These are phyloP conservation scores for Fagopyrum homotropicum DNA, from an alignment of 148 eudicot species.

Conservation along the genomic window DNA sequence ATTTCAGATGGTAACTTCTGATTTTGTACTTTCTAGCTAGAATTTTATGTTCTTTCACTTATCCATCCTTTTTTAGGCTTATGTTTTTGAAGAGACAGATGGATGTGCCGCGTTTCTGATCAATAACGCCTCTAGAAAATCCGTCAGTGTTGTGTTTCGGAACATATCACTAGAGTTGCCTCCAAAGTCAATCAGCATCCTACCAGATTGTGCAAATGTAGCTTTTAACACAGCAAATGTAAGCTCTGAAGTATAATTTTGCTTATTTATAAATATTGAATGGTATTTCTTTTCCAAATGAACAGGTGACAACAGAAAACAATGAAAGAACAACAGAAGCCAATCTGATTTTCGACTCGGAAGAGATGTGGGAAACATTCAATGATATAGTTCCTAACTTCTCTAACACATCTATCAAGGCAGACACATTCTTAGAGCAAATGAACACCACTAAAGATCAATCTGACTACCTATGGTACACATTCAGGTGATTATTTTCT, in stretches of 20 bases:
- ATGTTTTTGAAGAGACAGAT: constrained; percentile 28
- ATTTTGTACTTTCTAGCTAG: not conserved
- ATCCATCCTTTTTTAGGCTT: constrained; percentile 26
- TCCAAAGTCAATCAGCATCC: constrained; percentile 42
- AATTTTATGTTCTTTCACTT: not conserved
- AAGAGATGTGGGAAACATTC: constrained; percentile 33
- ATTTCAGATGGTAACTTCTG: constrained; percentile 28
- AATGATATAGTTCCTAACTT: constrained; percentile 26
- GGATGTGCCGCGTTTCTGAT: constrained; percentile 43
- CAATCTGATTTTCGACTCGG: constrained; percentile 19
- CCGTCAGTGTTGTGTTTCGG: constrained; percentile 28
- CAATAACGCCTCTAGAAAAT: constrained; percentile 27
- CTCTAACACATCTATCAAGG: constrained; percentile 21
- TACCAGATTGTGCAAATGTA: constrained; percentile 34
- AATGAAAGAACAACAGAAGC: constrained; percentile 24
- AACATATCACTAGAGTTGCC: constrained; percentile 36
- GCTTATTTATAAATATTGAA: not conserved
- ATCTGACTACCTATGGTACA: constrained; percentile 55
- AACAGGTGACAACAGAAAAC: constrained; percentile 27
- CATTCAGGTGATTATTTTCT: constrained; percentile 23
- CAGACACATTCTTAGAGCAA: constrained; percentile 38
- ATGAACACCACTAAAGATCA: constrained; percentile 40
- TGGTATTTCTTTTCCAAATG: not conserved
- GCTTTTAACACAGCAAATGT: constrained; percentile 39
- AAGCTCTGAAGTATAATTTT: not conserved